These are phyloP conservation scores for Amniculicola lignicola DNA, from an alignment of 495 filamentous ascomycete species.

Conservation along the genomic window DNA sequence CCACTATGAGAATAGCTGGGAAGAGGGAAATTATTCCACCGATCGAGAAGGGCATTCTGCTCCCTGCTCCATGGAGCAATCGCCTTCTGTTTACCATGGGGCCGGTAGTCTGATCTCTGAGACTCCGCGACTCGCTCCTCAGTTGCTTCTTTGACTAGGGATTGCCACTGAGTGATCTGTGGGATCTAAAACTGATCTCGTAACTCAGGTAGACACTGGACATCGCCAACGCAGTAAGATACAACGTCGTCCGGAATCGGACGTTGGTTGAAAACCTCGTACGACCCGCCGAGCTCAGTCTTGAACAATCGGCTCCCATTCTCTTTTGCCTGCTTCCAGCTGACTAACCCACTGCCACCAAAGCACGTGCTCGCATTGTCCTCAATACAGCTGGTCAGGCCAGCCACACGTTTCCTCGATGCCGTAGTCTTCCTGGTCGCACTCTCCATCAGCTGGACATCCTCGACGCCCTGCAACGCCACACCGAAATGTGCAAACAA, in stretches of 20 bases:
- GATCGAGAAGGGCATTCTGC: not conserved
- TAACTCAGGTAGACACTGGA: conserved; percentile 44
- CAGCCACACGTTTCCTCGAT: conserved; percentile 37
- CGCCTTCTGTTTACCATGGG: not conserved
- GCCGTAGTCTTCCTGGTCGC: conserved; percentile 38
- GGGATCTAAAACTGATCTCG: conserved; percentile 16
- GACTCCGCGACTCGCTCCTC: not conserved
- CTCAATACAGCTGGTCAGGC: conserved; percentile 50
- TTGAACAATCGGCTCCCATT: conserved; percentile 43
- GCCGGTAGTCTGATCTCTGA: conserved; percentile 8
- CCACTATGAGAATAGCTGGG: not conserved
- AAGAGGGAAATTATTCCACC: not conserved
- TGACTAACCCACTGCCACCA: conserved; percentile 6
- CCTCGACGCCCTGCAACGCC: conserved; percentile 44
- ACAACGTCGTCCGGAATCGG: conserved; percentile 47
- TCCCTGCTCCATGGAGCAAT: not conserved
- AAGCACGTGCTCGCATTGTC: conserved; percentile 24
- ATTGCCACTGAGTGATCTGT: not conserved
- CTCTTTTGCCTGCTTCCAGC: conserved; percentile 47
- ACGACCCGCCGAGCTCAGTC: conserved; percentile 46
- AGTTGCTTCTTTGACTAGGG: conserved; percentile 5
- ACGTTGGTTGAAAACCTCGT: conserved; percentile 51
- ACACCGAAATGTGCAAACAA: conserved; percentile 46
- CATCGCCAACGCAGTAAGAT: conserved; percentile 51
- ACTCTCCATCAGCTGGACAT: conserved; percentile 58